These are phyloP conservation scores for Aspergillus alliaceus DNA, from an alignment of 2,329 filamentous ascomycete species.

Conservation along the genomic window DNA sequence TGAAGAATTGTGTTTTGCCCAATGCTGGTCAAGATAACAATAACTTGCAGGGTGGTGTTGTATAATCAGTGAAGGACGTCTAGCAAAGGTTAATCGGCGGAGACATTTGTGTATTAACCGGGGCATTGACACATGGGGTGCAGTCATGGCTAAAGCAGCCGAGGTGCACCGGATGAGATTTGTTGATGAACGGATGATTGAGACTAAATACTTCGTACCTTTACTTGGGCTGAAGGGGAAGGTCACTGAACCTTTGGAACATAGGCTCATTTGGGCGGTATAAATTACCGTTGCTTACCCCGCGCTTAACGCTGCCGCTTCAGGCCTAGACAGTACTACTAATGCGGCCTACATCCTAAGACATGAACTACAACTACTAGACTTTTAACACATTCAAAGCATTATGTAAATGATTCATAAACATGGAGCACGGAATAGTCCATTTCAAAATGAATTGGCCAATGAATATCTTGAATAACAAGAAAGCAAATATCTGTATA, in stretches of 20 bases:
- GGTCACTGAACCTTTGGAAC: too few species aligned
- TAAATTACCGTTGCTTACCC: conserved; percentile 9
- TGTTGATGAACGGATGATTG: too few species aligned
- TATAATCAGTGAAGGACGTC: conserved; percentile 4
- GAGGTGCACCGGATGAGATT: conserved; percentile 3
- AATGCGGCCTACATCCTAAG: too few species aligned
- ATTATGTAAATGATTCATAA: neutral
- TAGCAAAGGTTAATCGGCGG: conserved; percentile 7
- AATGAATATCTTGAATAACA: neutral
- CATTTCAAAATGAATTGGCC: neutral
- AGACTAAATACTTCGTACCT: too few species aligned
- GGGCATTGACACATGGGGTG: conserved; percentile 8
- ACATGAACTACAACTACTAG: too few species aligned
- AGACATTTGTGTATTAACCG: conserved; percentile 9
- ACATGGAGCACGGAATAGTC: neutral
- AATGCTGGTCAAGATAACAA: neutral
- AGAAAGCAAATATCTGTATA: conserved; percentile 16
- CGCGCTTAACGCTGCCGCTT: conserved; percentile 1
- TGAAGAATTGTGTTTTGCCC: conserved; percentile 16
- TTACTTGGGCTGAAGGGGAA: too few species aligned
- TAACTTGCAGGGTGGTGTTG: neutral
- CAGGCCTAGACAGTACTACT: neutral
- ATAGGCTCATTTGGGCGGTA: conserved; percentile 6
- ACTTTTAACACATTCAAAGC: neutral
- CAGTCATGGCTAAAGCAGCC: conserved; percentile 9